These are phyloP conservation scores for Colletotrichum eleusines DNA, from an alignment of 2,329 filamentous ascomycete species.

Conservation along the genomic window DNA sequence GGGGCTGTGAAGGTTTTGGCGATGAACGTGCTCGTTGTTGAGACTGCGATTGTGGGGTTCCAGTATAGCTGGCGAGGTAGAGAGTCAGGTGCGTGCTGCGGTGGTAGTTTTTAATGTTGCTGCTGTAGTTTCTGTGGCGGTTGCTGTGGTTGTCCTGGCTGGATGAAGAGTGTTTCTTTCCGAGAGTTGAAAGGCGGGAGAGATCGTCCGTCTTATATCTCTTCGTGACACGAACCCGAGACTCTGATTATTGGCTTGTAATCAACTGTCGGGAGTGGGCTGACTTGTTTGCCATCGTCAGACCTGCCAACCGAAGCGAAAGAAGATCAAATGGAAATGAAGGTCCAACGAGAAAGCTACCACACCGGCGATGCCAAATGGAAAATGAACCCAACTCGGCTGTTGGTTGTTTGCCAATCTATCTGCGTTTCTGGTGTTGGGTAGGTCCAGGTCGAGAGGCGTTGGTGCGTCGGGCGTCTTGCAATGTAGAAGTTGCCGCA, in stretches of 20 bases:
- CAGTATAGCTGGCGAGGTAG: neutral
- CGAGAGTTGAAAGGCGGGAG: slow-evolving; percentile 14
- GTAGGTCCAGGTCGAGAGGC: slow-evolving; percentile 26
- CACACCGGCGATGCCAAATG: slow-evolving; percentile 43
- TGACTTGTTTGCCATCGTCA: slow-evolving; percentile 44
- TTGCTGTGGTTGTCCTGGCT: slow-evolving; percentile 13
- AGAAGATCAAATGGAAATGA: neutral
- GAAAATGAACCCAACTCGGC: slow-evolving; percentile 34
- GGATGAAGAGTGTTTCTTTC: slow-evolving; percentile 25
- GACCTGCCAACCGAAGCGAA: slow-evolving; percentile 35
- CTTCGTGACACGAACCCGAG: slow-evolving; percentile 40
- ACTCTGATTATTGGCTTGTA: slow-evolving; percentile 41
- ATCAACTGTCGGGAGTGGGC: slow-evolving; percentile 39
- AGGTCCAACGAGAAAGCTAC: slow-evolving; percentile 34
- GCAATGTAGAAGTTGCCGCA: slow-evolving; percentile 35
- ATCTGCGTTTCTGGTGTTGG: slow-evolving; percentile 33
- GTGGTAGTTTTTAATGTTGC: neutral
- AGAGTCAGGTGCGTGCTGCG: neutral
- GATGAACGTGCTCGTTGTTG: neutral
- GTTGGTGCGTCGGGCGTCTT: slow-evolving; percentile 37
- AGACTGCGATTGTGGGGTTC: neutral
- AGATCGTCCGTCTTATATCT: slow-evolving; percentile 41
- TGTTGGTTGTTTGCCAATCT: slow-evolving; percentile 43
- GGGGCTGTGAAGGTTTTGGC: neutral
- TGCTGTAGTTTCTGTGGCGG: no score